Evolutionary conservation across 1,139 yeast species (phyloP).

Genomic region (Casaregolazyma lundiana): DNA sequence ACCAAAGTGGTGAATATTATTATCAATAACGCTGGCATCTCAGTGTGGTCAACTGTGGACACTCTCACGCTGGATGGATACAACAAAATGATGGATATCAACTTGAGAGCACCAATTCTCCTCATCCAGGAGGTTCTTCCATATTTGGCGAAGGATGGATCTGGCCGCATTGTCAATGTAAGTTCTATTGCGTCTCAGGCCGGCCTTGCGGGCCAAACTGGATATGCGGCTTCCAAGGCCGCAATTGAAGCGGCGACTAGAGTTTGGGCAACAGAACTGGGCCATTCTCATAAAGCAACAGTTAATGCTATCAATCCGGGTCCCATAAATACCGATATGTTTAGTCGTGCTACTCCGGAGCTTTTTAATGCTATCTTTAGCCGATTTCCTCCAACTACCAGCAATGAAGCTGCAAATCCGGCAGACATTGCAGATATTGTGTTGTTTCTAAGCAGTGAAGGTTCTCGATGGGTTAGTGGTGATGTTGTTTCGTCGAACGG

Average conservation of each 20-base stretch:
- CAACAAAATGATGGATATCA: constrained; percentile 19
- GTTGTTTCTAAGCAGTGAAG: constrained; percentile 25
- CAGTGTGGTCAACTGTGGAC: constrained; percentile 11
- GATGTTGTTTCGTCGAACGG: constrained; percentile 24
- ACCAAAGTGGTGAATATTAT: constrained; percentile 22
- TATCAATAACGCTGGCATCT: constrained; percentile 23
- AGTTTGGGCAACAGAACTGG: constrained; percentile 19
- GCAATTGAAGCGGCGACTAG: constrained; percentile 21
- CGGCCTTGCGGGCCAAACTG: constrained; percentile 14
- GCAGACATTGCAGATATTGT: constrained; percentile 28
- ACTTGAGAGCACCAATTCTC: constrained; percentile 24
- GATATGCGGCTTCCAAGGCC: constrained; percentile 20
- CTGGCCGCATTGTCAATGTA: constrained; percentile 18
- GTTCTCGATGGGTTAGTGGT: constrained; percentile 27
- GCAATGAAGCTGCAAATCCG: constrained; percentile 26
- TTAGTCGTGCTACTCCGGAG: constrained; percentile 12
- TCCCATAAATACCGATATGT: constrained; percentile 21
- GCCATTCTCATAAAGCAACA: constrained; percentile 21
- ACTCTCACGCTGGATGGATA: constrained; percentile 19
- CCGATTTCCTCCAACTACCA: constrained; percentile 30
- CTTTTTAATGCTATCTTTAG: constrained; percentile 16
- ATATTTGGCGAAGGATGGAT: constrained; percentile 22
- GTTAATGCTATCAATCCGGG: constrained; percentile 24
- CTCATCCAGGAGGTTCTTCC: constrained; percentile 23
- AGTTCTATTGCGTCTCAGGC: constrained; percentile 45